A percentile compares a stretch with the other conserved stretches of the same genome.
phyloP scores from a whole-genome alignment of 2,329 filamentous ascomycete species.

The Arthroderma uncinatum region DNA sequence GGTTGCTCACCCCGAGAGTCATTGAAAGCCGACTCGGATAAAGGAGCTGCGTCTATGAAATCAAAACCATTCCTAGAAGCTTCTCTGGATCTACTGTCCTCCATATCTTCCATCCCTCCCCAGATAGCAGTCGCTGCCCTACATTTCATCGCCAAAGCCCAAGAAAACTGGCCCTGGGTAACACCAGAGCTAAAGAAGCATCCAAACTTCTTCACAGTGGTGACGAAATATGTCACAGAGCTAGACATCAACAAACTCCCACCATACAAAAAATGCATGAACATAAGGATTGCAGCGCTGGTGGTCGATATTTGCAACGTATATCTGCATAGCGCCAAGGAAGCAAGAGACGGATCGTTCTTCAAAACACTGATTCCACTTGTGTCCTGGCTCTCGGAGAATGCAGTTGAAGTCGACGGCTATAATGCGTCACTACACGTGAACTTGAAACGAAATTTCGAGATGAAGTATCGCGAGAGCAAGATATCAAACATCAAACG shows the following conservation, averaged over 20 bases:
- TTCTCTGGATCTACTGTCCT: conserved; percentile 59
- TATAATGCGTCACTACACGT: conserved; percentile 82
- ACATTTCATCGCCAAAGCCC: conserved; percentile 75
- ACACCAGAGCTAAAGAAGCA: conserved; percentile 69
- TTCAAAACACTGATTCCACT: conserved; percentile 62
- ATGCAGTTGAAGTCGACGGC: conserved; percentile 63
- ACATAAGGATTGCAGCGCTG: conserved; percentile 64
- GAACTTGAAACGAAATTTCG: conserved; percentile 77
- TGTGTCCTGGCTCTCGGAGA: conserved; percentile 66
- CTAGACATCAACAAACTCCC: conserved; percentile 44
- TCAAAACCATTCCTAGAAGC: conserved; percentile 59
- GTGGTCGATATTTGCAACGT: conserved; percentile 82
- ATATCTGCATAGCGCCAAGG: conserved; percentile 75
- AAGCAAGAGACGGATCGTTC: conserved; percentile 57
- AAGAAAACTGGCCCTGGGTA: conserved; percentile 94
- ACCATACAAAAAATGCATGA: conserved; percentile 39
- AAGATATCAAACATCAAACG: conserved; percentile 70
- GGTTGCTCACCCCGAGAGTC: conserved; percentile 73
- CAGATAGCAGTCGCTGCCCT: conserved; percentile 62
- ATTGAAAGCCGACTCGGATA: conserved; percentile 43
- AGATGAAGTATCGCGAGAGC: conserved; percentile 61
- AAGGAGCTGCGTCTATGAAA: conserved; percentile 40
- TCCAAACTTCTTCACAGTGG: conserved; percentile 57
- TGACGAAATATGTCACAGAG: conserved; percentile 59
- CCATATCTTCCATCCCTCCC: conserved; percentile 53